phyloP scores from a whole-genome alignment of 2,329 filamentous ascomycete species.

The Xylaria sp. region DNA sequence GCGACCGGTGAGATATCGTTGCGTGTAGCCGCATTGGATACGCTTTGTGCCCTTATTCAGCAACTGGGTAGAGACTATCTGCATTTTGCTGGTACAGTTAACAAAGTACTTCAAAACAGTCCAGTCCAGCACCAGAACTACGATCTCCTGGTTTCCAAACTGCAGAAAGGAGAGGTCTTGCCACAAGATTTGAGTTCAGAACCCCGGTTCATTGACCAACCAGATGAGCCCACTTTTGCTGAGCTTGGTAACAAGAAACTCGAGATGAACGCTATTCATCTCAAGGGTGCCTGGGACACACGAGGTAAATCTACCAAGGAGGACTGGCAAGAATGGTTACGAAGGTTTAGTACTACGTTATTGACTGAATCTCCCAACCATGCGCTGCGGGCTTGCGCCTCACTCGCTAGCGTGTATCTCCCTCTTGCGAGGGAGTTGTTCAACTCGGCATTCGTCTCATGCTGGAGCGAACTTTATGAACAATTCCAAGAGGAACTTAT shows the following conservation, averaged over 20 bases:
- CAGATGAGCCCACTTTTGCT: constrained; percentile 82
- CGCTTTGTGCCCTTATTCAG: constrained; percentile 92
- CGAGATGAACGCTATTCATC: constrained; percentile 95
- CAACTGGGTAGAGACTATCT: constrained; percentile 95
- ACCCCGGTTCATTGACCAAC: constrained; percentile 78
- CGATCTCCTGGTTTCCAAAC: constrained; percentile 88
- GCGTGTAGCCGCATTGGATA: constrained; percentile 87
- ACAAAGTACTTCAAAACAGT: constrained; percentile 82
- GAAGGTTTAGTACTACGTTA: constrained; percentile 93
- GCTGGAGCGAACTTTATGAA: constrained; percentile 97
- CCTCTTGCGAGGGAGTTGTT: constrained; percentile 93
- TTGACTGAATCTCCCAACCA: constrained; percentile 96
- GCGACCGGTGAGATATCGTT: constrained; percentile 77
- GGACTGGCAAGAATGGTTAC: constrained; percentile 99
- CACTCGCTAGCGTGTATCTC: constrained; percentile 88
- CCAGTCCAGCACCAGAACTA: constrained; percentile 92
- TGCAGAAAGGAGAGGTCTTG: constrained; percentile 94
- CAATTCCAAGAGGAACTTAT: constrained; percentile 98
- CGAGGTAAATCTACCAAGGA: constrained; percentile 97
- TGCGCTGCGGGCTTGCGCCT: constrained; percentile 90
- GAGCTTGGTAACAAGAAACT: constrained; percentile 93
- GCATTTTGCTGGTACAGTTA: constrained; percentile 92
- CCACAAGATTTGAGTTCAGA: constrained; percentile 94
- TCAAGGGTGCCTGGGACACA: constrained; percentile 97
- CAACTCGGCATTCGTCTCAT: constrained; percentile 98